Evolutionary conservation across 2,329 filamentous ascomycete species (phyloP), one percentile per base, ranked within the genome.

Genomic region (Pseudogymnoascus sp.): DNA sequence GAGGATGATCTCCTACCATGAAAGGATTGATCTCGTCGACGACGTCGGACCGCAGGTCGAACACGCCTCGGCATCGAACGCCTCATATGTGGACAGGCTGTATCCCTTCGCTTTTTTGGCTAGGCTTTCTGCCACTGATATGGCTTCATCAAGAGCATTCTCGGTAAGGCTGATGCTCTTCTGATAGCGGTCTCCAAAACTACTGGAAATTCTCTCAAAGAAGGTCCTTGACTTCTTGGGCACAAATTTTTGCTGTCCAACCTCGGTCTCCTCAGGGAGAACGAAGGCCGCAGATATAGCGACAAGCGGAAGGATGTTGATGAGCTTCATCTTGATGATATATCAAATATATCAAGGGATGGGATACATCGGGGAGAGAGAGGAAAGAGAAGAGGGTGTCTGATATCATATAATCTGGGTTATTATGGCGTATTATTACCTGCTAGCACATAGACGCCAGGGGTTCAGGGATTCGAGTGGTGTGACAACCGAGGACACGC

Each of bases 251-350:
- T 80, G 65, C 40, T 78, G 71, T 45, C 75, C 73, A 64, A 81
- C 76, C 18, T 81, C 73, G 62, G 79, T 69, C 65, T 81, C 76
- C 58, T 82, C 76, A 14, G 81, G 81, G 59, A 85, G 74, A 63
- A 84, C 80, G 61, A 84, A 77, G 25, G 81, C 81, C 61, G 80
- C 74, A 65, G 77, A 73, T 59, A 81, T 66, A 31, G 80, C 79
- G 67, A 79, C 77, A 59, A 83, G 73, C 63, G 80, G 78, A 65
- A 84, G 69, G 49, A 83, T 73, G 60, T 73, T 72, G 69, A 81
- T 52, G 23, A 73, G 63, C 70, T 69, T 73, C 72, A 74, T 74
- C n/a, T 61, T 73, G 68, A 66, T 65, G 59, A 58, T 37, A 58
- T 60, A 28, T 55, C n/a, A 55, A 59, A 55, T 41, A 55, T 60